These are phyloP conservation scores for Medicago ruthenica DNA, from an alignment of 306 rosid species.

Conservation along the genomic window DNA sequence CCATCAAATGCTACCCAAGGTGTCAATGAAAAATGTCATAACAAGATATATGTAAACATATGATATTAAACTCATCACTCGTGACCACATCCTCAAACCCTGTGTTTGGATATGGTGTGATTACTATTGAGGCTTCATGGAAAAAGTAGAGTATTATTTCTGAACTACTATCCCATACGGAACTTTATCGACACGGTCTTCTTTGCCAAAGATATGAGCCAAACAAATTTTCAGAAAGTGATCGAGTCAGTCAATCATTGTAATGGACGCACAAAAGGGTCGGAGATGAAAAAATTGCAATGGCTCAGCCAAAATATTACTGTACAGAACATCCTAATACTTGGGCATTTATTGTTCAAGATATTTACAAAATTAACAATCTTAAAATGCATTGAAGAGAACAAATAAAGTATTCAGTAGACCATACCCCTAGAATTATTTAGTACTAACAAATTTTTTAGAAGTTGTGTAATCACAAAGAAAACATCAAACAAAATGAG, in stretches of 20 bases:
- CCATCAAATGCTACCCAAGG: neutral
- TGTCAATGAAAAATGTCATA: constrained; percentile 2
- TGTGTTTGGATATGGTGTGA: neutral
- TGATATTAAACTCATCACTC: neutral
- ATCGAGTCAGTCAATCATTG: constrained; percentile 3
- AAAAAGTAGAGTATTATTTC: constrained; percentile 12
- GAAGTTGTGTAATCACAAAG: constrained; percentile 2
- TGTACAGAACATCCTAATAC: constrained; percentile 35
- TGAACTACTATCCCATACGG: constrained; percentile 7
- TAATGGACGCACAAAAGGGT: neutral
- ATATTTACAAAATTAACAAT: constrained; percentile 20
- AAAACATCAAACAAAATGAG: constrained; percentile 13
- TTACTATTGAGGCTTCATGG: neutral
- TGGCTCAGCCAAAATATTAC: neutral
- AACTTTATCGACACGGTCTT: constrained; percentile 7
- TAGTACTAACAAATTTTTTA: neutral
- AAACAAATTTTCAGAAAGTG: constrained; percentile 2
- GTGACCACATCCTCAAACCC: constrained; percentile 16
- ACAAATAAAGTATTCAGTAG: neutral
- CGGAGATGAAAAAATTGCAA: constrained; percentile 3
- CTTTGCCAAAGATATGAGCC: constrained; percentile 11
- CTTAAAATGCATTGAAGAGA: constrained; percentile 17
- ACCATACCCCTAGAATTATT: constrained; percentile 16
- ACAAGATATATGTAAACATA: neutral
- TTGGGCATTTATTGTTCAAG: neutral